Evolutionary conservation across 345 rosid species (phyloP), one percentile per base, ranked within the genome.

Genomic region (Cardiospermum halicacabum): DNA sequence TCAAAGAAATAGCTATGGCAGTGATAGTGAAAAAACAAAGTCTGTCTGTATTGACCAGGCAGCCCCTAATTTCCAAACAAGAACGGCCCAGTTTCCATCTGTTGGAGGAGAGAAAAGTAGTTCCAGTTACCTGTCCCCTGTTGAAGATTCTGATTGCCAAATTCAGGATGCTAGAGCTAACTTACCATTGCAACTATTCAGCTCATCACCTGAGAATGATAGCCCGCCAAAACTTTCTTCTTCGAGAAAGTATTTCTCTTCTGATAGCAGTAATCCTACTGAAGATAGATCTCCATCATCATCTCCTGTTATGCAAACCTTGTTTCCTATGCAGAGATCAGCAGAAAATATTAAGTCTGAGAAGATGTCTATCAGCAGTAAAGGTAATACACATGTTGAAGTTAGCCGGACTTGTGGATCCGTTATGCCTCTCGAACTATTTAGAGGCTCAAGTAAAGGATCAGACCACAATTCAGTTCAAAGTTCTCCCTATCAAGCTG

Each of bases 191-290:
- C 96, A 89, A 62, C 74, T 92, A 40, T 92, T 92, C 74, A 78
- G 84, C 72, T 89, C 94, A 7, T 89, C 91, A 2, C 89, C 89
- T 0, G 95, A 87, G 72, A 73, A 72, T 64, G 80, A 78, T 70
- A 80, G 95, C 71, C 96, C 81, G 7, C 95, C 88, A 7, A 87
- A 78, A 11, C 74, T 82, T 66, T 76, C 88, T 49, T 77, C 94
- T 50, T 81, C 94, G 40, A 73, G 85, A 77, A 89, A 82, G 74
- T 89, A 92, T 72, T 92, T 84, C 75, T 92, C 98, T 62, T 92
- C 98, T 30, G 96, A 80, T 71, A 85, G 98, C 78, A 89, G 96
- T 73, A 85, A 89, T 70, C 96, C 91, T 62, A 77, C 73, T 1
- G 94, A 82, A 71, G 96, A 84, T 47, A 72, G 75, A 54, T 92